Evolutionary conservation across 2,329 filamentous ascomycete species (phyloP), one percentile per base, ranked within the genome.

Genomic region (Exserohilum rostratum): DNA sequence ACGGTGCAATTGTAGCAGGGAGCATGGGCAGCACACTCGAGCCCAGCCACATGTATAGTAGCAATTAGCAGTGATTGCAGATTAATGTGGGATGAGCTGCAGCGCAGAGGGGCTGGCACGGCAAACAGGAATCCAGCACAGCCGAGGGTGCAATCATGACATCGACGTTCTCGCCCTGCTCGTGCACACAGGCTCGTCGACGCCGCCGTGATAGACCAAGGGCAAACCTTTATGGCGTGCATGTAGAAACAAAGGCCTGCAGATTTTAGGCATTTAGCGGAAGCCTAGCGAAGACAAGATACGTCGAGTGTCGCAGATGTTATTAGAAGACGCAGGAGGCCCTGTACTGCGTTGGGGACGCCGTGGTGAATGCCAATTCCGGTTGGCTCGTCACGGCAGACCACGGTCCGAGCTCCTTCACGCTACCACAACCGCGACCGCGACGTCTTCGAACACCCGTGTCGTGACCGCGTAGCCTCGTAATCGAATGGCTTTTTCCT

Each of bases 401-500:
- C 31, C 35, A 53, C 42, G 65, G 62, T 57, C 68, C 66, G 57
- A 67, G 66, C 66, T 67, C 55, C 46, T 46, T 46, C 55, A 50
- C 60, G 61, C 55, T 58, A 58, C 46, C 30, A 40, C 46, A 40
- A 35, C 44, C 44, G 44, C 44, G 44, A 37, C 34, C 44, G 44
- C 44, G 44, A 46, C 44, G 31, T 46, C 44, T 30, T 38, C 44
- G 7, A 37, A n/a, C 22, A 46, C 44, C 33, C 33, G 33, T 35
- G 33, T 38, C 46, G 46, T 49, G 29, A 42, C 46, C 51, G 38
- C 64, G 57, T 66, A 60, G 53, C 30, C 60, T 66, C 59, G 62
- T 65, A 69, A 67, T 69, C 66, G 64, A 67, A 74, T 73, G 72
- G 70, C 72, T 69, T 46, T 35, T 35, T 62, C 62, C 64, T 67